phyloP scores from a whole-genome alignment of 2,329 filamentous ascomycete species.

The Talaromyces sp. region DNA sequence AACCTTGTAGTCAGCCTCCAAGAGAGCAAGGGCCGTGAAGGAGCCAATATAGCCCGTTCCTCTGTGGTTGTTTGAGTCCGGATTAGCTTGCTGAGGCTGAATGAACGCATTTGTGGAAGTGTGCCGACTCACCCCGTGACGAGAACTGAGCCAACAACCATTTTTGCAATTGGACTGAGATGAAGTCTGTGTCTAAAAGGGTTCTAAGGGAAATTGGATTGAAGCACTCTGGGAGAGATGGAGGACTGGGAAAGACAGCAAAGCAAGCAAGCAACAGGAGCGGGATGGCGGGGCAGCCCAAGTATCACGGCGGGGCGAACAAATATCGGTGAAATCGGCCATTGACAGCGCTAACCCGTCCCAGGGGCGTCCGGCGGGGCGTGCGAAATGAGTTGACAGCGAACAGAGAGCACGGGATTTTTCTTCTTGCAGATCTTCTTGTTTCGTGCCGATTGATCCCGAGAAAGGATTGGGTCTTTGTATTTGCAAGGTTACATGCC shows the following conservation, averaged over 20 bases:
- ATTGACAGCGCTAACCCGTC: neutral
- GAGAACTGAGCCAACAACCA: slow-evolving; percentile 83
- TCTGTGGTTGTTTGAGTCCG: slow-evolving; percentile 47
- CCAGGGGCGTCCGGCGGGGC: too few species aligned
- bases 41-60: slow-evolving; percentile 99
- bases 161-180: slow-evolving; percentile 36
- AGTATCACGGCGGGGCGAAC: too few species aligned
- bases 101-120: neutral
- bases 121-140: slow-evolving; percentile 72
- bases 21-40: slow-evolving; percentile 87
- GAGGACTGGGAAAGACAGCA: too few species aligned
- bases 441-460: too few species aligned
- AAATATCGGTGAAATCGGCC: neutral
- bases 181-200: neutral
- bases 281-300: too few species aligned
- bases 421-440: too few species aligned
- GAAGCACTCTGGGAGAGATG: neutral
- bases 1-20: slow-evolving; percentile 92
- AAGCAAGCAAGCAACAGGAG: too few species aligned
- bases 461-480: too few species aligned
- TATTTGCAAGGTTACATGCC: too few species aligned
- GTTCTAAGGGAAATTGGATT: too few species aligned
- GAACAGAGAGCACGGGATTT: too few species aligned
- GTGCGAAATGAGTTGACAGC: too few species aligned
- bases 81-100: neutral